These are phyloP conservation scores for Aspergillus melleus DNA, from an alignment of 2,329 filamentous ascomycete species.

Conservation along the genomic window DNA sequence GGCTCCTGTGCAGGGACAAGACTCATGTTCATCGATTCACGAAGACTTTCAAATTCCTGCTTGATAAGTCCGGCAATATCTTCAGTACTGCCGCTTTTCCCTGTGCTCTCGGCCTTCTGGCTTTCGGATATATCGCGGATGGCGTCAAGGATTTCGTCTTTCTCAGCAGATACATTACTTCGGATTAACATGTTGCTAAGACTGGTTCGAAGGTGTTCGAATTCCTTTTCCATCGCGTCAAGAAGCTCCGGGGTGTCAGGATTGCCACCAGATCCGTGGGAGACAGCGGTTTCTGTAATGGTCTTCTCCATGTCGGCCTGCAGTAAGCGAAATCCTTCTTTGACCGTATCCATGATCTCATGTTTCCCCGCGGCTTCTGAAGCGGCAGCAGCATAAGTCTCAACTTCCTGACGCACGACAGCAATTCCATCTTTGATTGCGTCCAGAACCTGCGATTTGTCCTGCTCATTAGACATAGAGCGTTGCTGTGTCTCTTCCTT, in stretches of 20 bases:
- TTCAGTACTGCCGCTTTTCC: conserved; percentile 10
- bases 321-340: conserved; percentile 62
- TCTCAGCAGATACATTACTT: conserved; percentile 55
- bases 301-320: conserved; percentile 58
- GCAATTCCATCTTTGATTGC: conserved; percentile 86
- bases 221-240: conserved; percentile 75
- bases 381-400: conserved; percentile 74
- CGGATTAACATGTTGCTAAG: conserved; percentile 70
- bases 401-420: conserved; percentile 74
- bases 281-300: conserved; percentile 46
- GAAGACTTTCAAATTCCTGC: conserved; percentile 62
- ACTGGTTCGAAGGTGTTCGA: conserved; percentile 76
- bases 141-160: conserved; percentile 62
- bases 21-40: conserved; percentile 46
- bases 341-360: conserved; percentile 71
- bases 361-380: conserved; percentile 70
- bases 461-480: conserved; percentile 72
- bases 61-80: conserved; percentile 50
- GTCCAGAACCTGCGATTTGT: conserved; percentile 85
- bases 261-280: conserved; percentile 30
- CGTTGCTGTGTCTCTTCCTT: conserved; percentile 73
- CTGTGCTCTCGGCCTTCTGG: conserved; percentile 26
- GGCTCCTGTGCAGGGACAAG: conserved; percentile 38
- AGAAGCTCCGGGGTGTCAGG: conserved; percentile 68
- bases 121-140: conserved; percentile 52